Conservation (phyloP, 2,329 filamentous ascomycete species). For the Cytospora piceae region DNA sequence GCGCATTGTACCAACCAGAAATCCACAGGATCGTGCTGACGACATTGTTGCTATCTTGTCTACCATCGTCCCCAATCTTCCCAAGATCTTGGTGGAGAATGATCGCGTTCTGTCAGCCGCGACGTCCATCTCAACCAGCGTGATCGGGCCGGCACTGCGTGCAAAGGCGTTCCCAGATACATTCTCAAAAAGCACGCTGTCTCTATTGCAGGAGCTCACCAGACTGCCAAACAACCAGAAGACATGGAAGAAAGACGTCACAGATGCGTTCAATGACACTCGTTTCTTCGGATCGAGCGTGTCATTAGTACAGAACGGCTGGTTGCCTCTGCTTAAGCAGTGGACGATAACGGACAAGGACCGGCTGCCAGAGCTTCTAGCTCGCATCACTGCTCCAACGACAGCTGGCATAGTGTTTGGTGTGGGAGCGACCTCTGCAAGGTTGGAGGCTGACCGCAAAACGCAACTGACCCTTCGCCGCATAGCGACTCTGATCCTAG, state of each 20-base stretch:
- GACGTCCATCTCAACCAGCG: slow-evolving; percentile 78
- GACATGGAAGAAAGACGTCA: slow-evolving; percentile 88
- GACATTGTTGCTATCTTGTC: slow-evolving; percentile 82
- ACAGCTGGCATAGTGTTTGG: slow-evolving; percentile 97
- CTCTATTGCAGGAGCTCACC: slow-evolving; percentile 75
- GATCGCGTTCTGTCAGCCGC: slow-evolving; percentile 82
- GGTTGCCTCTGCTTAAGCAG: slow-evolving; percentile 83
- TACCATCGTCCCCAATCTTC: slow-evolving; percentile 76
- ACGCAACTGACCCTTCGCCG: slow-evolving; percentile 88
- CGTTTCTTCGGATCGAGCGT: slow-evolving; percentile 79
- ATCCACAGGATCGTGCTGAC: slow-evolving; percentile 59
- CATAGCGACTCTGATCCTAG: slow-evolving; percentile 77
- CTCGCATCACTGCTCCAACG: slow-evolving; percentile 79
- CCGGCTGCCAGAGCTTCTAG: slow-evolving; percentile 77
- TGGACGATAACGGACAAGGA: slow-evolving; percentile 89
- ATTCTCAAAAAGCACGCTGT: slow-evolving; percentile 71
- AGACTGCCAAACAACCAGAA: slow-evolving; percentile 81
- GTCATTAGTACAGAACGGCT: slow-evolving; percentile 69
- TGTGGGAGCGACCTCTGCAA: slow-evolving; percentile 91
- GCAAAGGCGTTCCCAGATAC: slow-evolving; percentile 88
- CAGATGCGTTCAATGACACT: slow-evolving; percentile 88
- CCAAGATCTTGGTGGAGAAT: slow-evolving; percentile 80
- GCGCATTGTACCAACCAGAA: slow-evolving; percentile 40
- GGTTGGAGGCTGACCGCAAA: slow-evolving; percentile 92
- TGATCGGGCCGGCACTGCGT: slow-evolving; percentile 80